A percentile compares a stretch with the other conserved stretches of the same genome.
These are phyloP conservation scores for Fusarium sp. DNA, from an alignment of 2,329 filamentous ascomycete genomes.

Conservation along the genomic window DNA sequence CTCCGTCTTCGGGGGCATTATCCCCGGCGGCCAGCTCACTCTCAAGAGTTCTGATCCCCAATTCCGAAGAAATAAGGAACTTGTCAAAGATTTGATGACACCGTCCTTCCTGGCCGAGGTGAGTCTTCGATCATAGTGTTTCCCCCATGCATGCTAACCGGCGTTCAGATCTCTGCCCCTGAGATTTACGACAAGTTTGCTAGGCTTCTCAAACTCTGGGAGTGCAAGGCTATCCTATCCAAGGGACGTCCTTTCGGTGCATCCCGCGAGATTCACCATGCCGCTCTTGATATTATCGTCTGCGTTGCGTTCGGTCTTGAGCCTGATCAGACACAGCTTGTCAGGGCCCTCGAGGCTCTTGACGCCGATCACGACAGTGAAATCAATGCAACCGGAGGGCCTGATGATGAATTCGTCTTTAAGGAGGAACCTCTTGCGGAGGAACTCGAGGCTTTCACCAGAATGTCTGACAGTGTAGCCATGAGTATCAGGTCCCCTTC, in stretches of 20 bases:
- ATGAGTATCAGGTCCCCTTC: conserved; percentile 21
- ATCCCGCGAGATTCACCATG: conserved; percentile 20
- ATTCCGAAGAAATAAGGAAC: conserved; percentile 34
- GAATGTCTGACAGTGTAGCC: conserved; percentile 6
- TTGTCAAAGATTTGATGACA: conserved; percentile 32
- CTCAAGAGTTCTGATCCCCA: conserved; percentile 24
- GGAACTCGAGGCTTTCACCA: conserved; percentile 11
- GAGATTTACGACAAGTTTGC: conserved; percentile 34
- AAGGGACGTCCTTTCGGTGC: conserved; percentile 12
- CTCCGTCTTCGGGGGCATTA: conserved; percentile 11
- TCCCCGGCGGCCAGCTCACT: conserved; percentile 21
- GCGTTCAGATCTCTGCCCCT: conserved; percentile 17
- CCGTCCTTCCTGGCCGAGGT: conserved; percentile 26
- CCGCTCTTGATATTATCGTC: conserved; percentile 24
- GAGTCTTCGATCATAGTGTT: neutral
- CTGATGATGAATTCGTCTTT: neutral
- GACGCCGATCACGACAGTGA: rapidly evolving
- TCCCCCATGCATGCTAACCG: neutral
- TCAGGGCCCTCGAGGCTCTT: conserved; percentile 17
- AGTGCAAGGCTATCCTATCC: conserved; percentile 6
- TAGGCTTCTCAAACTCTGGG: conserved; percentile 14
- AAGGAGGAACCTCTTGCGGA: conserved; percentile 8
- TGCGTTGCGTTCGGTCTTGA: conserved; percentile 21
- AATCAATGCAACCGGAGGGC: neutral
- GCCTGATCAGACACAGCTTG: conserved; percentile 9